Evolutionary conservation across 2,329 filamentous ascomycete species (phyloP).

Genomic region (Colletotrichum sp.): DNA sequence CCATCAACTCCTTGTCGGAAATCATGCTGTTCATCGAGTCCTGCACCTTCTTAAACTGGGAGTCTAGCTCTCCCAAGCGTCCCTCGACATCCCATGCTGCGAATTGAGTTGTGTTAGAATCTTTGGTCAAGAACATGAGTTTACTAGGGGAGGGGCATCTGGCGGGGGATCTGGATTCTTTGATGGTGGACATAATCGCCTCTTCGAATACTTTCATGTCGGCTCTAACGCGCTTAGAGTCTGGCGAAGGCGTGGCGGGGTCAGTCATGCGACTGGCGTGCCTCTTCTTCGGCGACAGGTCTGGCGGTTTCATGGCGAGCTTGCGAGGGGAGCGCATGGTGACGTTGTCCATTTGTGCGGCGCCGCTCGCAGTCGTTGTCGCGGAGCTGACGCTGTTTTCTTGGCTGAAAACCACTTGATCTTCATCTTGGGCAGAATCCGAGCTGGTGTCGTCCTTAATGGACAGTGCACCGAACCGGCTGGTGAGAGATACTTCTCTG

Average conservation of each 20-base stretch:
- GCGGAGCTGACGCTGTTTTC: constrained; percentile 24
- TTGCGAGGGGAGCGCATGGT: constrained; percentile 21
- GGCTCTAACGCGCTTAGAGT: constrained; percentile 15
- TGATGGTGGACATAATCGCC: constrained; percentile 33
- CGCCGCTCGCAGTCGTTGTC: constrained; percentile 2
- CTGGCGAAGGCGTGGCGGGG: constrained; percentile 16
- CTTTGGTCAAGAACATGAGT: constrained; percentile 67
- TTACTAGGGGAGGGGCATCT: constrained; percentile 52
- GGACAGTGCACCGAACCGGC: constrained; percentile 42
- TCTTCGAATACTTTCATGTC: constrained; percentile 28
- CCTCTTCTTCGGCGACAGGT: constrained; percentile 18
- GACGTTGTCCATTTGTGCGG: constrained; percentile 28
- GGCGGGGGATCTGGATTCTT: constrained; percentile 39
- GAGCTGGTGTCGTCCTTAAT: constrained; percentile 36
- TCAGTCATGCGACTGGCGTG: constrained; percentile 18
- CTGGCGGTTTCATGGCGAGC: background rate
- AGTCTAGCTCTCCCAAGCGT: constrained; percentile 78
- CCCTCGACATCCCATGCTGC: constrained; percentile 82
- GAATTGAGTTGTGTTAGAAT: constrained; percentile 71
- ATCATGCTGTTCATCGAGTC: constrained; percentile 74
- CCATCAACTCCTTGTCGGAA: constrained; percentile 70
- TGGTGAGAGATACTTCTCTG: constrained; percentile 51
- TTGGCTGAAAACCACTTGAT: constrained; percentile 52
- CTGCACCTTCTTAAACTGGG: constrained; percentile 73
- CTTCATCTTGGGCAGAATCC: constrained; percentile 28